Evolutionary conservation across 805 yeast species (phyloP), one percentile per base, ranked within the genome.

Genomic region (Starmerella sirachaensis): DNA sequence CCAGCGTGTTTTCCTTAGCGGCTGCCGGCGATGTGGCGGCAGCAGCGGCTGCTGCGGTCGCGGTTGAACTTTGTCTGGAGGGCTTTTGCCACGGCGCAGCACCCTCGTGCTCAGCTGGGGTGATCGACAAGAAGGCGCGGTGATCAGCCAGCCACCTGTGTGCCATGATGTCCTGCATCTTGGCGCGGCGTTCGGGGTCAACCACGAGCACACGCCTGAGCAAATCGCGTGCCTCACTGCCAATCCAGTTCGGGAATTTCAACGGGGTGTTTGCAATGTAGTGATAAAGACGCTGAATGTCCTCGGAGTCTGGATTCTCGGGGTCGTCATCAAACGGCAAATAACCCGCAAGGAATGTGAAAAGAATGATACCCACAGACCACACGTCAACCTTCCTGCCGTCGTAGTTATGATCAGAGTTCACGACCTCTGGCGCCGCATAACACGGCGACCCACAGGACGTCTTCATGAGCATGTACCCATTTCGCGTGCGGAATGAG

Each of bases 271-370:
- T 69, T 18, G 95, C 84, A 47, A 91, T 91, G 62, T 91, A 91
- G 54, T 78, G 82, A 62, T 91, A 91, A 43, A 91, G 66, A 55
- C 79, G 77, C 17, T 86, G 82, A 54, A 91, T 88, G 59, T 91
- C 93, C 40, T 86, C 81, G 35, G 96, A 94, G 56, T 88, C 95
- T 24, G 95, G 97, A 55, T 91, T 91, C 38, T 80, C 78, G 16
- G 94, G 91, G 58, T 91, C 98, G 59, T 91, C 98, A 55, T 91
- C 98, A 65, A 84, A 91, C 1, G 98, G 98, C 43, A 91, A 67
- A 59, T 91, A 91, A 2, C 98, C 98, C 0, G 97, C 88, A 33
- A 91, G 66, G 94, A 91, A 91, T 9, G 97, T 96, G 55, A 85
- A 91, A 29, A 91, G 62, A 37, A 91, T 91, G 20, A 91, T 86